Evolutionary conservation across 2,329 filamentous ascomycete species (phyloP).

Genomic region (Stagonosporopsis cucurbitacearum): DNA sequence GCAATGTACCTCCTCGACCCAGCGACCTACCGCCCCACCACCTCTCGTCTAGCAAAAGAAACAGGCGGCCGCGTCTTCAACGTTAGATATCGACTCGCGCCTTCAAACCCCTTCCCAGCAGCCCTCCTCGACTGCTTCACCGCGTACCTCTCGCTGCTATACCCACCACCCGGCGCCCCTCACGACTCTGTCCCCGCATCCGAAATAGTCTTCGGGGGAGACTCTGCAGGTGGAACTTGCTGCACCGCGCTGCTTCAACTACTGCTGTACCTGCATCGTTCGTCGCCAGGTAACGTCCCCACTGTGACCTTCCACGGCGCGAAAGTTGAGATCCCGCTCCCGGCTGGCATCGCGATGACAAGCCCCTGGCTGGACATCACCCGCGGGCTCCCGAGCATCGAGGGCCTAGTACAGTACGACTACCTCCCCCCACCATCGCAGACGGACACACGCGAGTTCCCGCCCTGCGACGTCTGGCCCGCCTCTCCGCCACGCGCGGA

Average conservation of each 20-base stretch:
- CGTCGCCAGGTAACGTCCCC: constrained; percentile 47
- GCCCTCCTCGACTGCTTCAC: constrained; percentile 75
- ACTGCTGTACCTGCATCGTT: constrained; percentile 66
- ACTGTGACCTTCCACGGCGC: constrained; percentile 67
- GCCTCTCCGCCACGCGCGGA: constrained; percentile 54
- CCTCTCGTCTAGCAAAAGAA: constrained; percentile 68
- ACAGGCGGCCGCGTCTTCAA: constrained; percentile 73
- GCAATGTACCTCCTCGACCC: constrained; percentile 78
- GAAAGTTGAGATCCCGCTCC: constrained; percentile 66
- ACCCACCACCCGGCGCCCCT: constrained; percentile 71
- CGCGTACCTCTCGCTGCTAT: constrained; percentile 74
- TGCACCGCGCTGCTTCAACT: constrained; percentile 70
- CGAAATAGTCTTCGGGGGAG: constrained; percentile 75
- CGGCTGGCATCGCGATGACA: constrained; percentile 67
- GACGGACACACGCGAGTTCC: constrained; percentile 47
- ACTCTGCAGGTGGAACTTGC: constrained; percentile 78
- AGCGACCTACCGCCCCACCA: constrained; percentile 65
- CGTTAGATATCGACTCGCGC: constrained; percentile 76
- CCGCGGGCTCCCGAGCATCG: constrained; percentile 65
- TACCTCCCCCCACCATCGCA: constrained; percentile 62
- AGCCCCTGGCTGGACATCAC: constrained; percentile 77
- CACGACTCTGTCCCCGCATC: constrained; percentile 69
- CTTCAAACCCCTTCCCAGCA: constrained; percentile 76
- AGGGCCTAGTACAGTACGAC: constrained; percentile 63
- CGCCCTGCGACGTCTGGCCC: constrained; percentile 59